Base-by-base conservation (phyloP, 2,329 filamentous ascomycete genomes). In the Dryadomyces quercus-mongolicae region DNA sequence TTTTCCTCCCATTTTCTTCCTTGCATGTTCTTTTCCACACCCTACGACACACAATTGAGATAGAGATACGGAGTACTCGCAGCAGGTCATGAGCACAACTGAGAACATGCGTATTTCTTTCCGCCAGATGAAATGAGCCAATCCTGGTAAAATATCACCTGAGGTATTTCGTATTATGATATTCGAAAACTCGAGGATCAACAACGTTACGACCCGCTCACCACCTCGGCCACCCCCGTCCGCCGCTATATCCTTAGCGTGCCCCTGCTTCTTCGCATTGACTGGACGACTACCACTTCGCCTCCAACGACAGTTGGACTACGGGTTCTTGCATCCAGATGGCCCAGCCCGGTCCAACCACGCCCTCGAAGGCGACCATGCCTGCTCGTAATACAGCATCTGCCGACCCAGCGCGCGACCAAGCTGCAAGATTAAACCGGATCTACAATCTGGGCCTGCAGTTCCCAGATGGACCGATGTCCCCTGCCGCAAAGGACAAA, bases 371-470 rank as follows among this genome's bases (percentile, higher is more conserved):
- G 43, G 6, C 2, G 7, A 38, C 10, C n/a, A 40, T 9, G 16
- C 31, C 21, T n/a, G 57, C 56, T 4, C 15, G 10, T 40, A 40
- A 40, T 40, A 16, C 36, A 42, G 52, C 3, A 1, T 16, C 49
- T 40, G 43, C 47, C 7, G 55, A 51, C 20, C 54, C 54, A 0
- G 56, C 63, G 46, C 59, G 59, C 10, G 40, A 52, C 15, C 59
- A 61, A 13, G 56, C 65, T 12, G 55, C 55, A 1, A 16, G 48
- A 4, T 54, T 68, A 5, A 67, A 68, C 49, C 40, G 40, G 10
- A 54, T 58, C 5, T 67, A 66, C 49, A 59, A 58, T 16, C 54
- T 68, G 1, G 64, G 60, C 18, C 51, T 67, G n/a, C 20, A 22
- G 4, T 43, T 65, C 1, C 55, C 59, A 3, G 61, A 63, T 25